These are phyloP conservation scores for Lentinula sp. DNA, from an alignment of 768 basidiomycete genomes.

Conservation along the genomic window DNA sequence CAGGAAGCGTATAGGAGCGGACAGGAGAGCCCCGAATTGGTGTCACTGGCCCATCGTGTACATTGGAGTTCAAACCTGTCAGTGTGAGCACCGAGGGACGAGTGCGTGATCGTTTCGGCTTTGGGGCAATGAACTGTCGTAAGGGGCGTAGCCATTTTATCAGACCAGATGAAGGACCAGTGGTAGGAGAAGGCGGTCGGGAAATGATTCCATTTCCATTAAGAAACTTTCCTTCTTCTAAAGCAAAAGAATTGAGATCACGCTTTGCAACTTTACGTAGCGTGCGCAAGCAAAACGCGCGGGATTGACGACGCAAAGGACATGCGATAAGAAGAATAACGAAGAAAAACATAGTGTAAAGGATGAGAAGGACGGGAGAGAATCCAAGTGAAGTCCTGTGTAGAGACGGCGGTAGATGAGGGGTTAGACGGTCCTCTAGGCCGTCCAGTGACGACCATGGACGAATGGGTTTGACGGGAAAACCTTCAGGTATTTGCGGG, in stretches of 20 bases:
- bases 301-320: slow-evolving; percentile 55
- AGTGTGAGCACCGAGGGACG: slow-evolving; percentile 13
- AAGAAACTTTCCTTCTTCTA: slow-evolving; percentile 46
- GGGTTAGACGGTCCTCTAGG: slow-evolving; percentile 57
- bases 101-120: slow-evolving; percentile 23
- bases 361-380: slow-evolving; percentile 57
- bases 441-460: slow-evolving; percentile 46
- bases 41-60: slow-evolving; percentile 21
- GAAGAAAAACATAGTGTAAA: slow-evolving; percentile 42
- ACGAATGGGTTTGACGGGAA: slow-evolving; percentile 58
- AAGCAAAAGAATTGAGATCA: slow-evolving; percentile 30
- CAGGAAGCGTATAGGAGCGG: slow-evolving; percentile 30
- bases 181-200: slow-evolving; percentile 28
- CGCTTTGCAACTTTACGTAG: slow-evolving; percentile 29
- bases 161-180: slow-evolving; percentile 9
- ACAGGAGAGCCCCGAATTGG: slow-evolving; percentile 27
- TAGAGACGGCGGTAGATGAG: slow-evolving; percentile 62
- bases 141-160: slow-evolving; percentile 27
- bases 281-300: slow-evolving; percentile 39
- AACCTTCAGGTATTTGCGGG: slow-evolving; percentile 55
- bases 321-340: slow-evolving; percentile 38
- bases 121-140: slow-evolving; percentile 11
- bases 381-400: slow-evolving; percentile 65
- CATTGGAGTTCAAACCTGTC: slow-evolving; percentile 15
- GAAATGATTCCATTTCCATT: slow-evolving; percentile 15